A percentile compares a stretch with the other conserved stretches of the same genome.
Conservation (phyloP, 2,329 filamentous ascomycete genomes). For the Nannizziopsis barbatae region DNA sequence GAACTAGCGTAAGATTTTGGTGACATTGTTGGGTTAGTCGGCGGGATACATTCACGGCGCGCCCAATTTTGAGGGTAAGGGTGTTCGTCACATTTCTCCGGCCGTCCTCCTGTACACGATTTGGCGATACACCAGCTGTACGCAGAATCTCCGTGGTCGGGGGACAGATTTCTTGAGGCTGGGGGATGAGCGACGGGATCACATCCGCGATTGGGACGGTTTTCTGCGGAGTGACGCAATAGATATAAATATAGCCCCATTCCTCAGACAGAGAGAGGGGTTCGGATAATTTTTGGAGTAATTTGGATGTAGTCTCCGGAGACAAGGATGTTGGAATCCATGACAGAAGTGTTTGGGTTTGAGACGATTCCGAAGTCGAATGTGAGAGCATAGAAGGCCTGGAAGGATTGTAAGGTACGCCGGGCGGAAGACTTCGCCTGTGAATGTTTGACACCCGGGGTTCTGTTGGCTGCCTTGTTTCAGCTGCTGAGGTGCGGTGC, state of each 20-base stretch:
- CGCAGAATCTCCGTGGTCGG: conserved; percentile 27
- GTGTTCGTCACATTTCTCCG: conserved; percentile 41
- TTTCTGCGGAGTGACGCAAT: conserved; percentile 73
- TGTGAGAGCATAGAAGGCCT: conserved; percentile 16
- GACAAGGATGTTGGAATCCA: conserved; percentile 59
- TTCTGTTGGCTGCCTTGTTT: neutral
- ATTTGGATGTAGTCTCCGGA: conserved; percentile 55
- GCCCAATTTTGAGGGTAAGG: conserved; percentile 55
- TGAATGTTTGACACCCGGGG: neutral
- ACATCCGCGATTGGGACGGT: conserved; percentile 39
- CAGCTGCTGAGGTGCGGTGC: neutral
- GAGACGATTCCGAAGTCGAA: conserved; percentile 22
- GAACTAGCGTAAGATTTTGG: conserved; percentile 73
- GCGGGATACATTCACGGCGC: conserved; percentile 72
- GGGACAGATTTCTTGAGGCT: conserved; percentile 21
- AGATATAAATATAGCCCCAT: conserved; percentile 94
- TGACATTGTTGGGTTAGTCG: conserved; percentile 83
- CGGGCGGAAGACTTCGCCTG: conserved; percentile 3
- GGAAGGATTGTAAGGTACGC: neutral
- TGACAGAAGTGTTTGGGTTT: conserved; percentile 43
- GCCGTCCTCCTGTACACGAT: conserved; percentile 15
- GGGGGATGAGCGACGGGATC: conserved; percentile 49
- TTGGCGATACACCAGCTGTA: conserved; percentile 26
- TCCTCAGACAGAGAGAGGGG: conserved; percentile 65
- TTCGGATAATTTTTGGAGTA: conserved; percentile 67